Conservation (phyloP, 73 alveolate genomes). For the Paramecium pentaurelia region DNA sequence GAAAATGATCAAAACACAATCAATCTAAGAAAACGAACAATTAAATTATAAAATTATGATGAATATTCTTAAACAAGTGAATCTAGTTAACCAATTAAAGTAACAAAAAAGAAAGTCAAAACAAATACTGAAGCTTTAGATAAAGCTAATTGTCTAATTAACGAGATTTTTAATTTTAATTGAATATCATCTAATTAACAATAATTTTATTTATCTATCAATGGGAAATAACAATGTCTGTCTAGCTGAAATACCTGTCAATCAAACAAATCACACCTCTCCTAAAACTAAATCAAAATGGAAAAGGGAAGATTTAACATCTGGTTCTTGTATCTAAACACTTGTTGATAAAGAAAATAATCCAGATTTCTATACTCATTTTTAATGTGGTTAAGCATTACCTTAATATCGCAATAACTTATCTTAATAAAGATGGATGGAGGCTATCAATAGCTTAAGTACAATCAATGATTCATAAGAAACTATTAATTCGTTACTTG, state of each 20-base stretch:
- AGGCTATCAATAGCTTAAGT: background rate
- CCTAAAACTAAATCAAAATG: background rate
- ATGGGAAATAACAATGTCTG: background rate
- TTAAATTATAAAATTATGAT: background rate
- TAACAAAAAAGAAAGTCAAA: background rate
- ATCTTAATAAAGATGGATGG: background rate
- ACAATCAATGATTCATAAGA: background rate
- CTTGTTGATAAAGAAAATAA: background rate
- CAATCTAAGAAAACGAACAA: background rate
- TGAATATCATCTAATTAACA: background rate
- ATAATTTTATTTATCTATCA: background rate
- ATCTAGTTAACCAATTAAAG: background rate
- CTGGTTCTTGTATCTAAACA: background rate
- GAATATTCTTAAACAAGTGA: background rate
- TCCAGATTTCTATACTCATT: background rate
- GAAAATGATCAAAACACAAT: background rate
- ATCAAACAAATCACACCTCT: background rate
- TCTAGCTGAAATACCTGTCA: background rate
- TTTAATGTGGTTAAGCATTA: background rate
- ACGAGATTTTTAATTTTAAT: background rate
- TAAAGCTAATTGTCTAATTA: background rate
- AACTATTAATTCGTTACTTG: background rate
- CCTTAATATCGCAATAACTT: background rate
- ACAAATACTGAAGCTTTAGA: background rate
- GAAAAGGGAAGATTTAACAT: background rate